Conservation (phyloP, 441 rosid species). For the Omphalea diandra region DNA sequence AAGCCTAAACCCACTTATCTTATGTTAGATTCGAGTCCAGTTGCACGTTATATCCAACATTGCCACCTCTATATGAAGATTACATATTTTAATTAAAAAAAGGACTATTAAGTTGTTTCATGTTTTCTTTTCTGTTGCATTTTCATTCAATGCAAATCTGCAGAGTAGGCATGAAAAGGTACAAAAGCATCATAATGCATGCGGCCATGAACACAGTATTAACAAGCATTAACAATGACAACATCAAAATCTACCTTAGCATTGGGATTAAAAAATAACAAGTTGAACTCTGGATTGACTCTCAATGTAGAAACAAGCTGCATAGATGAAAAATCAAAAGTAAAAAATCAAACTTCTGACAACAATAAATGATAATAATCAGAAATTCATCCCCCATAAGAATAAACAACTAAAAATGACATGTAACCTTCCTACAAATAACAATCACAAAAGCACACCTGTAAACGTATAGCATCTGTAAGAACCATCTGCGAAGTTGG, state of each 20-base stretch:
- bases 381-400: conserved; percentile 15
- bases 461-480: conserved; percentile 77
- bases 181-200: conserved; percentile 3
- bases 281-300: conserved; percentile 79
- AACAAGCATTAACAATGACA: conserved; percentile 2
- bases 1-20: not conserved
- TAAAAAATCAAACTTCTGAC: conserved; percentile 14
- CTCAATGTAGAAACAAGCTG: conserved; percentile 91
- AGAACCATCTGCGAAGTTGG: conserved; percentile 48
- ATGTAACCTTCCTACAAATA: conserved; percentile 1
- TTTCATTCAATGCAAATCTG: not conserved
- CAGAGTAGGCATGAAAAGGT: conserved; percentile 7
- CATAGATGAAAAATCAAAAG: conserved; percentile 33
- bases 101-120: not conserved
- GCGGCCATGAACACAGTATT: conserved; percentile 8
- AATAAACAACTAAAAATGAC: not conserved
- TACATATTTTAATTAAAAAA: not conserved
- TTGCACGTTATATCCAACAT: not conserved
- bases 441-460: conserved; percentile 48
- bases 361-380: conserved; percentile 6
- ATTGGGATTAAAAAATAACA: conserved; percentile 67
- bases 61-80: not conserved
- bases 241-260: conserved; percentile 64
- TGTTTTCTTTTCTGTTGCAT: not conserved
- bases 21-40: not conserved